A percentile compares a stretch with the other conserved stretches of the same genome.
Evolutionary conservation across 2,329 filamentous ascomycete species (phyloP).

Genomic region (Dactylellina leptospora): DNA sequence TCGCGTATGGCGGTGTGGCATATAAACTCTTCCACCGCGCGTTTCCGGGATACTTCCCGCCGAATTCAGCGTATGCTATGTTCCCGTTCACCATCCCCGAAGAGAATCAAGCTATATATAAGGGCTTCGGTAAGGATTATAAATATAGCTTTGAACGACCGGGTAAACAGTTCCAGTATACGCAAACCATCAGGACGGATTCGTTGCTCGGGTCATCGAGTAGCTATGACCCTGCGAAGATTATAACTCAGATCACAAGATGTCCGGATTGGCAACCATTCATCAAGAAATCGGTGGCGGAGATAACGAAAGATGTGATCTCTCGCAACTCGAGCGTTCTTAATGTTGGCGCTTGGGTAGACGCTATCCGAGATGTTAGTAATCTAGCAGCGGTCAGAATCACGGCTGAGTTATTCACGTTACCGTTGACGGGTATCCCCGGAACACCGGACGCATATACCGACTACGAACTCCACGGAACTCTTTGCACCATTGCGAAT

Average conservation of each 20-base stretch:
- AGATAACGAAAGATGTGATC: constrained; percentile 70
- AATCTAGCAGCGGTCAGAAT: constrained; percentile 68
- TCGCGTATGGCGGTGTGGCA: constrained; percentile 62
- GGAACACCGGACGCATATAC: constrained; percentile 46
- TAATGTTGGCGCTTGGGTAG: constrained; percentile 68
- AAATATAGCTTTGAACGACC: constrained; percentile 72
- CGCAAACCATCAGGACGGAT: constrained; percentile 14
- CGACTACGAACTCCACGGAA: constrained; percentile 46
- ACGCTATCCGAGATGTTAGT: constrained; percentile 71
- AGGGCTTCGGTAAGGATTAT: constrained; percentile 67
- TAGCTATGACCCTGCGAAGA: constrained; percentile 1
- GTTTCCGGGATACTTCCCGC: constrained; percentile 63
- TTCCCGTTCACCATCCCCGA: constrained; percentile 64
- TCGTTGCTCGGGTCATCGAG: constrained; percentile 8
- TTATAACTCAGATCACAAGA: constrained; percentile 25
- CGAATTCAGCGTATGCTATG: constrained; percentile 63
- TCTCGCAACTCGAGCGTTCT: constrained; percentile 72
- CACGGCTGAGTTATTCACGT: constrained; percentile 66
- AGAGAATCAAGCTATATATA: constrained; percentile 61
- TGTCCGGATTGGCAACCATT: constrained; percentile 65
- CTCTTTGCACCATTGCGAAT: constrained; percentile 40
- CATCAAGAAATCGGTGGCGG: constrained; percentile 73
- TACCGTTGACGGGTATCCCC: constrained; percentile 64
- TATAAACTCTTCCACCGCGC: constrained; percentile 64
- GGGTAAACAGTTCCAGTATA: constrained; percentile 19